Conservation (phyloP, 2,329 filamentous ascomycete species). For the Thielaviopsis musarum region DNA sequence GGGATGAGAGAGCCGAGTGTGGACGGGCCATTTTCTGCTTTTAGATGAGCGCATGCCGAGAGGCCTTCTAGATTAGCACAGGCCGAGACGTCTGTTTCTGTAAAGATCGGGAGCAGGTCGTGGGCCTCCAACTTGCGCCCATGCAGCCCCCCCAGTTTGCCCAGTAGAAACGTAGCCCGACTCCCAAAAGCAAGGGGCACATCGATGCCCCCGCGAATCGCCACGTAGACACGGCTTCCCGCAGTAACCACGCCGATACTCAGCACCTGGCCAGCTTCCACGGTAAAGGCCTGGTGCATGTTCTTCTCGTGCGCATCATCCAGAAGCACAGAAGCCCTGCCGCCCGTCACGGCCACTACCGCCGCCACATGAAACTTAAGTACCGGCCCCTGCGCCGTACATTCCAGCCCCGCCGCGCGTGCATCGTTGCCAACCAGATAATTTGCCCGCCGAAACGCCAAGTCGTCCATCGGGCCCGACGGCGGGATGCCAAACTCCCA, state of each 20-base stretch:
- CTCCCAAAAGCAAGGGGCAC: conserved; percentile 21
- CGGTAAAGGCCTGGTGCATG: conserved; percentile 15
- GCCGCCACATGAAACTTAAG: conserved; percentile 20
- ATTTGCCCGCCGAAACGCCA: conserved; percentile 22
- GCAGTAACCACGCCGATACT: conserved; percentile 15
- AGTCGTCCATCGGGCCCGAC: conserved; percentile 25
- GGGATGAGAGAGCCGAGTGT: not conserved
- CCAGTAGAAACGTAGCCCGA: conserved; percentile 19
- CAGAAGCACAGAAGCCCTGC: conserved; percentile 16
- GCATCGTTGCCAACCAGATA: conserved; percentile 19
- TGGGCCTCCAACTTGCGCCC: conserved; percentile 19
- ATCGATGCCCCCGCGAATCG: conserved; percentile 20
- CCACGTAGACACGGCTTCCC: conserved; percentile 21
- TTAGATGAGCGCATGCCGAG: too few relatives aligned
- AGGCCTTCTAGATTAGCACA: too few relatives aligned
- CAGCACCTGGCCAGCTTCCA: conserved; percentile 17
- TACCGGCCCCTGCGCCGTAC: conserved; percentile 20
- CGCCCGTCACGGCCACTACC: conserved; percentile 21
- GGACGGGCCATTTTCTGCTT: too few relatives aligned
- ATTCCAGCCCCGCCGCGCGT: conserved; percentile 20
- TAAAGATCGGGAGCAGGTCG: conserved; percentile 18
- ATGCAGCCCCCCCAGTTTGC: conserved; percentile 20
- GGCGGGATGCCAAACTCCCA: conserved; percentile 25
- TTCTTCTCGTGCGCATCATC: conserved; percentile 14
- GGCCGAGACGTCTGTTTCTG: not conserved